Evolutionary conservation across 2,329 filamentous ascomycete genomes (phyloP), one percentile per base, ranked within the genome.

Genomic region (Fusarium pseudonygamai): DNA sequence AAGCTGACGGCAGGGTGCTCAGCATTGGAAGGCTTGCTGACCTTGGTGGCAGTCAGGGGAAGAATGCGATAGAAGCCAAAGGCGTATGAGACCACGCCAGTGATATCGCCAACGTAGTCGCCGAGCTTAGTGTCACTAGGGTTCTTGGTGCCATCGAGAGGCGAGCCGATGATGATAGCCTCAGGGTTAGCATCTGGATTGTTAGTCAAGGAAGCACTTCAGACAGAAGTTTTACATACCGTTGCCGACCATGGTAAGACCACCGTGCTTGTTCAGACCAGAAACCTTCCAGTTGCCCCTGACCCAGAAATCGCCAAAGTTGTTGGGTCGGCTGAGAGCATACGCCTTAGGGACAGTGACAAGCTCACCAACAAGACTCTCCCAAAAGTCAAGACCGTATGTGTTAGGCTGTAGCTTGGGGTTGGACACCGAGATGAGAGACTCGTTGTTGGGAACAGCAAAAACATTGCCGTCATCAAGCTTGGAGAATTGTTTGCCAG

Each of bases 301-400:
- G 10, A 93, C 87, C 91, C 91, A 93, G 8, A 90, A 90, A 75
- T 94, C 92, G 30, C 91, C 91, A 76, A 86, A 93, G 60, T 80
- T 83, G 78, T 91, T 93, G 5, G 92, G 89, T 62, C 88, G 88
- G 57, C 86, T 85, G 50, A 93, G 80, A 47, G 88, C 89, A 18
- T 83, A 85, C 3, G 90, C 87, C 50, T 82, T 85, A 73, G 85
- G 85, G 52, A 93, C 82, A 1, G 89, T 92, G 20, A 94, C 91
- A 13, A 93, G 84, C 80, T 93, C 90, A 34, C 91, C 92, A 60
- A 84, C 85, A 65, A 93, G 81, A 70, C 88, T 91, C 85, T 93
- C 90, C 92, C 92, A 93, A 78, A 93, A 94, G 79, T 93, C 92
- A 36, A 93, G 83, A 6, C 92, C 92, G 76, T 91, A 93, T 46